Evolutionary conservation across 768 basidiomycete genomes (phyloP), one percentile per base, ranked within the genome.

Genomic region (Epithele typhae): DNA sequence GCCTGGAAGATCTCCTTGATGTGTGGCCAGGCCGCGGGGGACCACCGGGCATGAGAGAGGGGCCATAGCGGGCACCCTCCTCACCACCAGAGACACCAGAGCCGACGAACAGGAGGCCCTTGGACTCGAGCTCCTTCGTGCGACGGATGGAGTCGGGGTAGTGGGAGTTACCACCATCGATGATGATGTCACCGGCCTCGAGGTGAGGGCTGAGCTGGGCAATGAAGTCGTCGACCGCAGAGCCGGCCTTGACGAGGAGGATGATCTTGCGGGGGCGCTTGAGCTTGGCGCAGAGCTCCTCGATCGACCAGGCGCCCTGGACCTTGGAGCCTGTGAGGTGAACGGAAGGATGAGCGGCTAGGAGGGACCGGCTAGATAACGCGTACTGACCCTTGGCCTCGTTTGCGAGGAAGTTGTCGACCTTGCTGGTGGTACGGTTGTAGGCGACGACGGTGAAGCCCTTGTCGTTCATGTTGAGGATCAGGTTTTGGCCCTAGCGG

Each of bases 1-100:
- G 90, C 90, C 73, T 99, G 96, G 86, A 99, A 99, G 62, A 99
- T 98, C 53, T 91, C 80, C 77, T 97, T 94, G 73, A 99, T 97
- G 56, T 78, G 76, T 21, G 92, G 92, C 96, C 96, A 99, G 25
- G 96, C 96, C 55, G 82, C 87, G 41, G 81, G 62, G 33, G 91
- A 59, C 96, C 96, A 75, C 96, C 96, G 51, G 96, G 96, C 96
- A 99, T 99, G 67, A 99, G 83, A 40, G 94, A 97, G 48, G 96
- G 96, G 37, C 96, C 96, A 64, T 95, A 62, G 46, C 96, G 85
- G 53, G 96, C 96, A 69, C 96, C 96, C 69, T 98, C 96, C 71
- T 99, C 96, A 70, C 96, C 96, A 60, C 96, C 96, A 40, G 95
- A 98, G 39, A 99, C 96, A 76, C 96, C 96, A 46, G 92, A 93